phyloP scores from a whole-genome alignment of 768 basidiomycete species.

The Pisolithus tinctorius region DNA sequence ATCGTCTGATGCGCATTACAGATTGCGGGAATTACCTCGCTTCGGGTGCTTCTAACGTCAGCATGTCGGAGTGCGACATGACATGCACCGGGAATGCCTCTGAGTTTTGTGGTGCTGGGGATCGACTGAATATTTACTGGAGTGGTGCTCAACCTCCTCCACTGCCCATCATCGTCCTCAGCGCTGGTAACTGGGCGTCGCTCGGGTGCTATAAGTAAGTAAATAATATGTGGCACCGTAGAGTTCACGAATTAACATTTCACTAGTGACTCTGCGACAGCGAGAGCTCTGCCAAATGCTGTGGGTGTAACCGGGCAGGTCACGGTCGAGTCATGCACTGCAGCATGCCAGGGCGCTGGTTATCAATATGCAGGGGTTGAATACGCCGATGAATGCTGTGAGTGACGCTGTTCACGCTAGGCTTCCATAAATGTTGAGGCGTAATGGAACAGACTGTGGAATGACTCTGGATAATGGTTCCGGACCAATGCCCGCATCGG shows the following conservation, averaged over 20 bases:
- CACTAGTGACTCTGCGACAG: constrained; percentile 27
- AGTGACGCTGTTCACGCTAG: constrained; percentile 10
- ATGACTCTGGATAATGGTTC: constrained; percentile 13
- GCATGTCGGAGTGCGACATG: constrained; percentile 51
- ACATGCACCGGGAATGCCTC: constrained; percentile 51
- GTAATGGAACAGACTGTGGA: constrained; percentile 10
- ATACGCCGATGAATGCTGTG: constrained; percentile 44
- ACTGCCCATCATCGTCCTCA: constrained; percentile 44
- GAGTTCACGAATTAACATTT: not conserved
- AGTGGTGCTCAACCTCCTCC: constrained; percentile 52
- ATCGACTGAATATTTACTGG: constrained; percentile 57
- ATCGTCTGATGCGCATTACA: constrained; percentile 19
- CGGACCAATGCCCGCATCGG: constrained; percentile 36
- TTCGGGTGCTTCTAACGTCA: constrained; percentile 38
- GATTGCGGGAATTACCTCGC: constrained; percentile 58
- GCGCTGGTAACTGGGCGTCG: constrained; percentile 57
- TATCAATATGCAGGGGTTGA: constrained; percentile 41
- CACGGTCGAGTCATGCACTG: constrained; percentile 43
- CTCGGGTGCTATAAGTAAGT: constrained; percentile 68
- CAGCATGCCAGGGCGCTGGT: constrained; percentile 37
- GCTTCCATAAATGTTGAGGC: not conserved
- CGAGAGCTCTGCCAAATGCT: constrained; percentile 28
- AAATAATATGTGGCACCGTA: constrained; percentile 6
- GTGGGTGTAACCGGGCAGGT: constrained; percentile 35
- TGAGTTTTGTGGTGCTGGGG: constrained; percentile 57